phyloP scores from a whole-genome alignment of 768 basidiomycete genomes.

The Lactarius trivialis region DNA sequence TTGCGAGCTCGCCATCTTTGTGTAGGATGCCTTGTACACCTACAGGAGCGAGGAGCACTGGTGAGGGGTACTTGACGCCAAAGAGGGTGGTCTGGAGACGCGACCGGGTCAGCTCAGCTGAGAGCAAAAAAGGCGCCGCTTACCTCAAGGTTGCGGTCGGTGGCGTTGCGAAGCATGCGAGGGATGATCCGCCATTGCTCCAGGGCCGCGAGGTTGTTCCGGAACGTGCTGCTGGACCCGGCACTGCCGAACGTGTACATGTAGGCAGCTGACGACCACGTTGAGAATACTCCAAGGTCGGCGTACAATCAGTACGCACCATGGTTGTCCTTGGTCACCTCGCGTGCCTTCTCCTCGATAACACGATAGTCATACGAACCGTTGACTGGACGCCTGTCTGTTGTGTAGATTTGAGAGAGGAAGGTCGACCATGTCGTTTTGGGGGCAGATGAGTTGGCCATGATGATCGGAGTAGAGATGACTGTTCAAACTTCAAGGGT shows the following conservation, averaged over 20 bases:
- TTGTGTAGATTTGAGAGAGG: background rate
- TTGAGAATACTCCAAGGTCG: background rate
- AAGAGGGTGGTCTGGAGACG: conserved; percentile 56
- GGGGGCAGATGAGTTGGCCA: background rate
- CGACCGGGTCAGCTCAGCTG: background rate
- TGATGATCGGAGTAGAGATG: background rate
- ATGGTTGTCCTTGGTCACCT: conserved; percentile 50
- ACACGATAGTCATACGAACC: conserved; percentile 58
- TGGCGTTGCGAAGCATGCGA: conserved; percentile 63
- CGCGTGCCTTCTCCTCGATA: conserved; percentile 60
- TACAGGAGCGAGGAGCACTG: conserved; percentile 56
- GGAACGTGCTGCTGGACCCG: conserved; percentile 61
- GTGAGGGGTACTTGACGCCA: conserved; percentile 54
- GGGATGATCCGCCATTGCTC: conserved; percentile 72
- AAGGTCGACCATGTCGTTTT: conserved; percentile 14
- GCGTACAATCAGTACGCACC: conserved; percentile 33
- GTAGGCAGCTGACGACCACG: conserved; percentile 46
- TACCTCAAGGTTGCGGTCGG: conserved; percentile 54
- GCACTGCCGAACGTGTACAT: conserved; percentile 75
- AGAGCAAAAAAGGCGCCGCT: conserved; percentile 11
- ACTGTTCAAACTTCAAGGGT: too few relatives aligned
- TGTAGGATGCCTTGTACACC: conserved; percentile 75
- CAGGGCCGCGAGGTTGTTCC: conserved; percentile 57
- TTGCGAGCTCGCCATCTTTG: conserved; percentile 63
- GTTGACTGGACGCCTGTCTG: conserved; percentile 23